Evolutionary conservation across 202 grass and related monocot genomes (phyloP).

Genomic region (Setaria viridis): DNA sequence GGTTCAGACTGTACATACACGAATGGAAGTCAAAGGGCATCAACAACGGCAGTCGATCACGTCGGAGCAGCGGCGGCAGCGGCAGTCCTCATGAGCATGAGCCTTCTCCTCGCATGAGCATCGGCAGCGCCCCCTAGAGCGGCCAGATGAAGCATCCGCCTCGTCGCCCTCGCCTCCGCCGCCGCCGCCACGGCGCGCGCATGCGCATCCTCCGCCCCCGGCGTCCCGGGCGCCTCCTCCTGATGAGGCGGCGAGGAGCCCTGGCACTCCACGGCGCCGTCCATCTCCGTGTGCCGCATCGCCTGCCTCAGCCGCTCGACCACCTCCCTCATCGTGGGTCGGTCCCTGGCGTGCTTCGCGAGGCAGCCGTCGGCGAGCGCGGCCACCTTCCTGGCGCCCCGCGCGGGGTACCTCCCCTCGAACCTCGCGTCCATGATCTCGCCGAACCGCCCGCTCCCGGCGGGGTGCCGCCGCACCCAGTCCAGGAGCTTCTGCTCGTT

Average conservation of each 20-base stretch:
- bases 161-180: constrained; percentile 26
- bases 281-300: constrained; percentile 47
- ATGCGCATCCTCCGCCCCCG: constrained; percentile 23
- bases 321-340: constrained; percentile 61
- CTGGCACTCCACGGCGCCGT: constrained; percentile 18
- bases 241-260: neutral
- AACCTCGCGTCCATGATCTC: constrained; percentile 60
- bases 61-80: constrained; percentile 20
- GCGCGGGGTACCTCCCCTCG: constrained; percentile 49
- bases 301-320: constrained; percentile 48
- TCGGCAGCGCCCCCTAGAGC: constrained; percentile 47
- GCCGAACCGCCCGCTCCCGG: constrained; percentile 36
- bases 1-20: neutral
- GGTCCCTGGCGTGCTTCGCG: constrained; percentile 45
- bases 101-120: constrained; percentile 46
- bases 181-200: neutral
- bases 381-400: constrained; percentile 48
- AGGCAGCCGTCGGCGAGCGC: constrained; percentile 52
- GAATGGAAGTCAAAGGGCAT: neutral
- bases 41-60: constrained; percentile 26
- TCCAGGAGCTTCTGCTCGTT: constrained; percentile 66
- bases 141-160: constrained; percentile 66
- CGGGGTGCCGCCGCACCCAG: constrained; percentile 44
- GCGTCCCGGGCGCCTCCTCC: neutral
- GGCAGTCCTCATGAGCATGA: constrained; percentile 49